Evolutionary conservation across 1,284 basidiomycete species (phyloP).

Genomic region (Papiliotrema terrestris): DNA sequence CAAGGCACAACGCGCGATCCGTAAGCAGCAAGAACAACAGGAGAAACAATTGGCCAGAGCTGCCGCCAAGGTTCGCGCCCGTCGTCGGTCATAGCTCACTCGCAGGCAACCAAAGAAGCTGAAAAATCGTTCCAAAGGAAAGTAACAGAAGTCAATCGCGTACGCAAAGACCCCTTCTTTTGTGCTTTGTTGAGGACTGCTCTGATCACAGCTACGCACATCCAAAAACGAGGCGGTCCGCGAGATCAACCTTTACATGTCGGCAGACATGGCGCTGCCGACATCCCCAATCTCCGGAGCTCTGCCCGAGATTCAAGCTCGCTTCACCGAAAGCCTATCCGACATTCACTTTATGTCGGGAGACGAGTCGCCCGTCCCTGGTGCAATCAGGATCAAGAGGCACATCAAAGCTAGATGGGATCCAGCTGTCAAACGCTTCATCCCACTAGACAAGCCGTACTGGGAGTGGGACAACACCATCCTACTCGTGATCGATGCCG

Average conservation of each 20-base stretch:
- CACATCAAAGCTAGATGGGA: constrained; percentile 38
- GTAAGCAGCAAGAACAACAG: constrained; percentile 28
- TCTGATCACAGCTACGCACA: constrained; percentile 28
- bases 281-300: constrained; percentile 39
- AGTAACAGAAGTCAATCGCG: constrained; percentile 34
- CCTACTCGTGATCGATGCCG: constrained; percentile 37
- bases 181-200: background rate
- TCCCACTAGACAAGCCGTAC: constrained; percentile 28
- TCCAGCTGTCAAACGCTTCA: constrained; percentile 23
- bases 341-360: constrained; percentile 22
- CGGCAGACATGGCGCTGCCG: constrained; percentile 34
- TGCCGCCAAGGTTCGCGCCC: constrained; percentile 27
- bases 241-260: constrained; percentile 44
- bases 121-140: constrained; percentile 41
- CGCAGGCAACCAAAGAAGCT: constrained; percentile 35
- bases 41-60: constrained; percentile 32
- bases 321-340: constrained; percentile 34
- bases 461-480: constrained; percentile 49
- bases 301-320: constrained; percentile 35
- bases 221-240: constrained; percentile 44
- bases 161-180: constrained; percentile 9
- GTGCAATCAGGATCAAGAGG: constrained; percentile 43
- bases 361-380: constrained; percentile 26
- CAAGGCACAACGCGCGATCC: constrained; percentile 17
- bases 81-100: background rate